Base-by-base conservation (phyloP, 2,329 filamentous ascomycete species). In the Botrytis porri region DNA sequence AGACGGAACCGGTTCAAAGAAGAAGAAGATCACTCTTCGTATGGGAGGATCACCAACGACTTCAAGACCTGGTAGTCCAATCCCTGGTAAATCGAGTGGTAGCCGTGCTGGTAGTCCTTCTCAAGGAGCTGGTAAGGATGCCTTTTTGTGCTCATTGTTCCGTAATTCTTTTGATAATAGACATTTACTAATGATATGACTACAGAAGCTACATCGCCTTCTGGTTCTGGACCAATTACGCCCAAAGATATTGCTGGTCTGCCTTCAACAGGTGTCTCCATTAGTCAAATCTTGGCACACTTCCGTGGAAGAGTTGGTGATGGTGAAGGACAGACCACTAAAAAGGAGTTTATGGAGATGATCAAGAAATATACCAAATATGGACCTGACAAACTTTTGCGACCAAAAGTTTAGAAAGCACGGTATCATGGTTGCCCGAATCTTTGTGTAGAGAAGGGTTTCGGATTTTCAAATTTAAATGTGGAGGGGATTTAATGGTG, bases 11-110 rank as follows among this genome's bases (percentile, higher is more conserved):
- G 59, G 84, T 70, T 87, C 85, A 80, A 88, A 87, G 81, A 87
- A 86, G 79, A 88, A 87, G 80, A 80, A 89, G 77, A 89, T 87
- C 80, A 81, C 89, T 69, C 82, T 82, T 73, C 82, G 84, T 70
- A 83, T 85, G 32, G 83, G 82, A 67, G 83, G 81, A 25, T 78
- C 78, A 9, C 89, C 89, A 8, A 83, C 83, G 12, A 88, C 85
- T 25, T 92, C 89, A 14, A 85, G 90, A 74, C 87, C 88, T 69
- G 86, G 86, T 43, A 93, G 90, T 78, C 91, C 89, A 78, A 84
- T 81, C 73, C 74, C 75, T 57, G 73, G 75, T 54, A 76, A 74
- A 70, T 65, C 74, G 43, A 71, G 73, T 6, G 78, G 75, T 73
- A 81, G 80, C 69, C 79, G 79, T 75, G 77, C 79, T 69, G 79